Base-by-base conservation (phyloP, 2,329 filamentous ascomycete species). In the Alternaria sp. region DNA sequence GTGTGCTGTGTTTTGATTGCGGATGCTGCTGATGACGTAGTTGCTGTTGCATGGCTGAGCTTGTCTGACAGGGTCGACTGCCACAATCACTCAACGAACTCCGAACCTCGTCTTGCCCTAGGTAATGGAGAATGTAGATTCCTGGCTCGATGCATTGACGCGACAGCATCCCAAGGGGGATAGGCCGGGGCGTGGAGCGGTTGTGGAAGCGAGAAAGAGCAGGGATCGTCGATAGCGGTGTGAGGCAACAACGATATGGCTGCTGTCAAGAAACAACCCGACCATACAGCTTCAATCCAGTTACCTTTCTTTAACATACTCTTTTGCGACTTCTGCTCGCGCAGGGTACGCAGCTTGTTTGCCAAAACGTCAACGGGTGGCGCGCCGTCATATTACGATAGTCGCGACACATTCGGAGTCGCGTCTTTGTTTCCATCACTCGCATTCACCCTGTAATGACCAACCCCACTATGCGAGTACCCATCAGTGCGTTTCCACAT, bases 161-260 rank as follows among this genome's bases (percentile, higher is more conserved):
- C 44, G 21, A 26, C 29, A 34, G 6, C 9, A 34, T 11, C 1
- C 5, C 13, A 14, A 13, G 11, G 44, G 3, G 6, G 21, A 2
- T 3, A 2, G 44, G 3, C 4, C 21, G 31, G 8, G 29, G 44
- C 7, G 31, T 24, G 8, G 11, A 5, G 13, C 9, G 13, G 7
- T 54, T 49, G 24, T 45, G 31, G 42, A 49, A 21, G 36, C 31
- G 44, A 42, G 3, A 36, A 49, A 42, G 31, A 51, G 41, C 54
- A 58, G 34, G 45, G 44, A 46, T 50, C 50, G 51, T 51, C 51
- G 51, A 51, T 50, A 58, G 33, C 49, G 39, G 26, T n/a, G 31
- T 28, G 34, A 26, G 33, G 45, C 48, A 40, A 45, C 44, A 45
- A 53, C 31, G 24, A 50, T 50, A 24, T 26, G 21, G 33, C 36